These are phyloP conservation scores for Colletotrichum tofieldiae DNA, from an alignment of 2,329 filamentous ascomycete species.

Conservation along the genomic window DNA sequence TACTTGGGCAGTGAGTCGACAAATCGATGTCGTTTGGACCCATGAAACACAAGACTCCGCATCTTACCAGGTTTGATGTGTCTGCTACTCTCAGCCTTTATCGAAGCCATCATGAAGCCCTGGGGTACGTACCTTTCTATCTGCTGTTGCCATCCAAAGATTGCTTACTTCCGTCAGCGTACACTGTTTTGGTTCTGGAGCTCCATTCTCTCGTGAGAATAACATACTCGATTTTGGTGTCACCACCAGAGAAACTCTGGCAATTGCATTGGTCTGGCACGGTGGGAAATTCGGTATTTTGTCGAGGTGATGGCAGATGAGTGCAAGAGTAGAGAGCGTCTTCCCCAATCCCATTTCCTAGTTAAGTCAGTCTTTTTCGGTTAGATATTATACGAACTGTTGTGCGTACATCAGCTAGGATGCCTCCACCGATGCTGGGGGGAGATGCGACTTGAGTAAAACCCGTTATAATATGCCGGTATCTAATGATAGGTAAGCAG, in stretches of 20 bases:
- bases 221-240: not conserved
- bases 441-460: not conserved
- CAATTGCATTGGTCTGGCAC: not conserved
- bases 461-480: not conserved
- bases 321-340: not conserved
- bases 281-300: not conserved
- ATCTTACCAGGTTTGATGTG: not conserved
- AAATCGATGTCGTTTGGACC: too few species aligned
- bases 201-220: too few species aligned
- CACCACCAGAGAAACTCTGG: not conserved
- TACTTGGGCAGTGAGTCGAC: too few species aligned
- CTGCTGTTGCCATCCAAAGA: not conserved
- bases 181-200: not conserved
- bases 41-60: too few species aligned
- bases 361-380: not conserved
- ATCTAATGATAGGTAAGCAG: too few species aligned
- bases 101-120: not conserved
- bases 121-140: not conserved
- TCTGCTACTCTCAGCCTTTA: not conserved
- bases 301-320: not conserved
- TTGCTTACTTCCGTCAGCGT: not conserved
- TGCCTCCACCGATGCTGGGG: not conserved
- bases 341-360: not conserved
- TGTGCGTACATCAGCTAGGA: slow-evolving; percentile 1
- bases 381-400: too few species aligned